Evolutionary conservation across 148 eudicot species (phyloP).

Genomic region (Amaranthus cruentus): DNA sequence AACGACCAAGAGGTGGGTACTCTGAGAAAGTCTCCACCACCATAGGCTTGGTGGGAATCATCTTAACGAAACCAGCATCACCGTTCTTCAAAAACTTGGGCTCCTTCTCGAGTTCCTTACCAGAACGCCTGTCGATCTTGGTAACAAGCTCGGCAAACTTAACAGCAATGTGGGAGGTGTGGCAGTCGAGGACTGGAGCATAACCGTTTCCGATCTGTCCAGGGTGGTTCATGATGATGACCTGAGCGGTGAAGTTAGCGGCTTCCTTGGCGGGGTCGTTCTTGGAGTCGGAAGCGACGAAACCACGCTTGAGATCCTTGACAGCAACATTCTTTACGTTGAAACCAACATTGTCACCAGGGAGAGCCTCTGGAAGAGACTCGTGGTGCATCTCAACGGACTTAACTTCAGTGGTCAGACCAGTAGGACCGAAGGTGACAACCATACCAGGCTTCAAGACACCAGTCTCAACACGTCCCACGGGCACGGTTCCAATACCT

Average conservation of each 20-base stretch:
- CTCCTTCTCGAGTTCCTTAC: slow-evolving; percentile 43
- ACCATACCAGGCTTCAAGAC: slow-evolving; percentile 29
- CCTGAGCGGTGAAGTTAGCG: slow-evolving; percentile 33
- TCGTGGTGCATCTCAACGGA: slow-evolving; percentile 41
- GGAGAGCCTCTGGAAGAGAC: slow-evolving; percentile 32
- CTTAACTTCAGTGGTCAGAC: slow-evolving; percentile 38
- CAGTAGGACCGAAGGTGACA: slow-evolving; percentile 34
- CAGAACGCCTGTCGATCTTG: slow-evolving; percentile 37
- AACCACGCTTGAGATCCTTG: slow-evolving; percentile 43
- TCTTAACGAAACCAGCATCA: slow-evolving; percentile 38
- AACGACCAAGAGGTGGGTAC: slow-evolving; percentile 37
- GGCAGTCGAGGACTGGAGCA: slow-evolving; percentile 36
- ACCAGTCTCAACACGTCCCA: slow-evolving; percentile 32
- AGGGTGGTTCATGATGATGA: slow-evolving; percentile 45
- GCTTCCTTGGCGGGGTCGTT: slow-evolving; percentile 39
- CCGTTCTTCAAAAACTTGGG: slow-evolving; percentile 44
- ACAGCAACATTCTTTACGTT: slow-evolving; percentile 36
- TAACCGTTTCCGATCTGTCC: slow-evolving; percentile 39
- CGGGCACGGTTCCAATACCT: slow-evolving; percentile 36
- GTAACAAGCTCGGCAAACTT: slow-evolving; percentile 35
- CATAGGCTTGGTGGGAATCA: slow-evolving; percentile 43
- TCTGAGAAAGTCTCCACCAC: slow-evolving; percentile 37
- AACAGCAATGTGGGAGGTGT: slow-evolving; percentile 43
- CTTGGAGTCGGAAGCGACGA: slow-evolving; percentile 37
- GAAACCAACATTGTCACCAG: slow-evolving; percentile 42